phyloP scores from a whole-genome alignment of 2,329 filamentous ascomycete genomes.

The Zymoseptoria tritici region DNA sequence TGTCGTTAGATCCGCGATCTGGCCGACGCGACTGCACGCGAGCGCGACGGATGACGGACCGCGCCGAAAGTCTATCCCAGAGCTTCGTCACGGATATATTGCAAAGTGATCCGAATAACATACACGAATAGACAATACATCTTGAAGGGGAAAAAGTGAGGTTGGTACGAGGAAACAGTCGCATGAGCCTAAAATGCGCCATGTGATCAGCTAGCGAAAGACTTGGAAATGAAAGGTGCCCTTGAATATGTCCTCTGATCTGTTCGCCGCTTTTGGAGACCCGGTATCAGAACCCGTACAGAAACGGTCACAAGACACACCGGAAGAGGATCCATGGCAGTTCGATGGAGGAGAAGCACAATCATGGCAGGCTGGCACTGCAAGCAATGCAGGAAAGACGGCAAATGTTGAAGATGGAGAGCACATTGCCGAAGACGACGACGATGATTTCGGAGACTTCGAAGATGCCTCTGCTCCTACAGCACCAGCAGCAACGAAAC shows the following conservation, averaged over 20 bases:
- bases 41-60: neutral
- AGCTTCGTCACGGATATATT: too few relatives aligned
- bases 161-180: too few relatives aligned
- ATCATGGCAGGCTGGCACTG: neutral
- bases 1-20: neutral
- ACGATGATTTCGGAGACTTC: constrained; percentile 51
- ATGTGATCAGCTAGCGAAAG: neutral
- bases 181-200: neutral
- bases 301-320: neutral
- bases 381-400: neutral
- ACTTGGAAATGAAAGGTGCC: neutral
- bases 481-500: neutral
- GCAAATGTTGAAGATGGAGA: neutral
- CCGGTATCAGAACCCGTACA: neutral
- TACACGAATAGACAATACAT: too few relatives aligned
- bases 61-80: neutral
- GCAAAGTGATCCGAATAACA: too few relatives aligned
- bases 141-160: too few relatives aligned
- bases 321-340: neutral
- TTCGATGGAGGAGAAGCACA: neutral
- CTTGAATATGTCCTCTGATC: constrained; percentile 46
- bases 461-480: constrained; percentile 31
- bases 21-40: neutral
- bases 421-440: constrained; percentile 22
- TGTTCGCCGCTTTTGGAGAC: constrained; percentile 45